Base-by-base conservation (phyloP, 106 monocot genomes). In the Agapanthus africanus region DNA sequence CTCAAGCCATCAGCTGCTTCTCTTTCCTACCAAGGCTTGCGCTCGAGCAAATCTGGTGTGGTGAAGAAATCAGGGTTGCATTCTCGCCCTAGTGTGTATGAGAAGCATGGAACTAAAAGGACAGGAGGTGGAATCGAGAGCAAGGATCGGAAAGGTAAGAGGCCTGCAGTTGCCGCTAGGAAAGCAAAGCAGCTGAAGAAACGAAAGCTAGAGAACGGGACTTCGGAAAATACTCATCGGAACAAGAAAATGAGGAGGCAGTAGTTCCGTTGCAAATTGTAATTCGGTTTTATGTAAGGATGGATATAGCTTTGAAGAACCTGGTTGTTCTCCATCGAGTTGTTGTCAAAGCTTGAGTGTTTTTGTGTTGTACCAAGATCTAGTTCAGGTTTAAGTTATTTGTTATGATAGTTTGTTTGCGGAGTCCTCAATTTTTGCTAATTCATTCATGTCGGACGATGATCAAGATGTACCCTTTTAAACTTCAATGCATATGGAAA, bases 131-230 rank as follows among this genome's bases (percentile, higher is more conserved):
- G 19, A 14, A 16, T 36, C 0, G 77, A 79, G 47, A 68, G 52
- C 62, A 71, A 63, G 66, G 66, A 6, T 68, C 59, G 40, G 23
- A 71, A 75, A 16, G 65, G 18, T 30, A 99, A 99, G 39, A 68
- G 93, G 28, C 97, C 93, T 36, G 82, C 90, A 4, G 97, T 99
- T 30, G 97, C 92, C 33, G 92, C 89, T 15, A 76, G 97, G 69
- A 99, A 92, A 63, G 92, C 89, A 0, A 89, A 89, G 66, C 51
- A 74, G 33, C 38, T 75, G 40, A 83, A 66, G 73, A 94, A 95
- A 70, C 86, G 89, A 66, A 97, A 92, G 76, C 73, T 54, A 59
- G 79, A 83, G 33, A 47, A 9, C 59, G 73, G 76, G 11, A 82
- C 89, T 31, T 80, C 89, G 16, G 84, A 84, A 30, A 79, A 69